These are phyloP conservation scores for Ogataea pini DNA, from an alignment of 805 yeast genomes.

Conservation along the genomic window DNA sequence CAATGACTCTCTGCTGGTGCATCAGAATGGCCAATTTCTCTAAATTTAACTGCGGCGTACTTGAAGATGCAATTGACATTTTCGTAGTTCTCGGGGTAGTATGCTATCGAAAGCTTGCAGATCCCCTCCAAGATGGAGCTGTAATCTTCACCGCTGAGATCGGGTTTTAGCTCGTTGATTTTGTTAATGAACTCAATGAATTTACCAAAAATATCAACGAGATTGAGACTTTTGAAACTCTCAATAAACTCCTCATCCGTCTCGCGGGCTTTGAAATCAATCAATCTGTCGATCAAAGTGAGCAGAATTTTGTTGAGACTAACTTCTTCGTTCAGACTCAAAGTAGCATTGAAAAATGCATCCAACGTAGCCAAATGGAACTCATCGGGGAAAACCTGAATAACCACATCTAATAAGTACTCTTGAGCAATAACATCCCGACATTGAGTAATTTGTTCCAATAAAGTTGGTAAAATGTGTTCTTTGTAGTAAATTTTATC, in stretches of 20 bases:
- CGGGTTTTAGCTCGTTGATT: slow-evolving; percentile 58
- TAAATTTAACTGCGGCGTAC: slow-evolving; percentile 47
- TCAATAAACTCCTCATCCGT: slow-evolving; percentile 26
- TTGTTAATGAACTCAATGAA: slow-evolving; percentile 67
- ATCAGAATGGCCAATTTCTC: slow-evolving; percentile 23
- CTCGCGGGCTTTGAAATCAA: slow-evolving; percentile 51
- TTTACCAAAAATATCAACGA: slow-evolving; percentile 49
- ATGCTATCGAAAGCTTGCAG: slow-evolving; percentile 60
- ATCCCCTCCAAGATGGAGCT: slow-evolving; percentile 66
- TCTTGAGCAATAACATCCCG: slow-evolving; percentile 90
- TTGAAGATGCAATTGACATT: slow-evolving; percentile 64
- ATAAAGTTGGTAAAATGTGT: slow-evolving; percentile 70
- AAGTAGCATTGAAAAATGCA: slow-evolving; percentile 61
- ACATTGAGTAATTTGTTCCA: slow-evolving; percentile 92
- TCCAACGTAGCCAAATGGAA: slow-evolving; percentile 79
- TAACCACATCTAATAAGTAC: slow-evolving; percentile 84
- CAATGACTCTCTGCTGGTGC: slow-evolving; percentile 27
- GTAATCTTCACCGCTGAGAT: slow-evolving; percentile 65
- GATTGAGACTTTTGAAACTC: slow-evolving; percentile 18
- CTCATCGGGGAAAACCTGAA: slow-evolving; percentile 93
- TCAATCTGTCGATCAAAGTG: slow-evolving; percentile 71
- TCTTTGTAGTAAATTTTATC: slow-evolving; percentile 50
- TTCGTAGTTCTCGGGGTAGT: slow-evolving; percentile 60
- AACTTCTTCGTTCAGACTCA: slow-evolving; percentile 70
- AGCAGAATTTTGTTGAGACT: slow-evolving; percentile 63